Evolutionary conservation across 2,329 filamentous ascomycete genomes (phyloP).

Genomic region (Colletotrichum incanum): DNA sequence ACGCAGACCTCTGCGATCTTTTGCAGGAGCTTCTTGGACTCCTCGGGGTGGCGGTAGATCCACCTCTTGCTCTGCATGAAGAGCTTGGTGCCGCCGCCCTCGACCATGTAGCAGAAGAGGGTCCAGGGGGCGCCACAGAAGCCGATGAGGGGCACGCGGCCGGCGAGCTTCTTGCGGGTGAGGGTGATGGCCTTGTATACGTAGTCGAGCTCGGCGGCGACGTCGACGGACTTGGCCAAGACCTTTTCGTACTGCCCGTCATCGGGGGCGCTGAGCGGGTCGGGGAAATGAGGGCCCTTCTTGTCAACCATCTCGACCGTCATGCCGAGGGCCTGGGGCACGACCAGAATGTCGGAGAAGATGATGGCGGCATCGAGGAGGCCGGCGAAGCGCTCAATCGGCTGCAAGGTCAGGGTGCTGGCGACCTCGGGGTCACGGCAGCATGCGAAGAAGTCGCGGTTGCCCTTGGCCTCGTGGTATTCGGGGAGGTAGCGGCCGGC

Average conservation of each 20-base stretch:
- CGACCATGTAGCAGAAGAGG: conserved; percentile 98
- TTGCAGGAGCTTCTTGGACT: conserved; percentile 84
- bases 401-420: conserved; percentile 93
- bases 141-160: conserved; percentile 92
- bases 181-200: conserved; percentile 96
- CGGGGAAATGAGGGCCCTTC: conserved; percentile 94
- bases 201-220: conserved; percentile 88
- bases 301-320: conserved; percentile 98
- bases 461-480: conserved; percentile 95
- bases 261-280: conserved; percentile 83
- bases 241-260: conserved; percentile 88
- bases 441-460: conserved; percentile 96
- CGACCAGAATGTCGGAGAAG: conserved; percentile 98
- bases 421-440: conserved; percentile 94
- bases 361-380: conserved; percentile 98
- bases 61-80: conserved; percentile 96
- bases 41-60: conserved; percentile 91
- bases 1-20: conserved; percentile 97
- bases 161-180: conserved; percentile 88
- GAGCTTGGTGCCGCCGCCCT: conserved; percentile 95
- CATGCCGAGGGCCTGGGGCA: conserved; percentile 99
- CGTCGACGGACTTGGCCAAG: conserved; percentile 84
- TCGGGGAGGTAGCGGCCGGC: conserved; percentile 97
- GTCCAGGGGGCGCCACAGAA: conserved; percentile 99
- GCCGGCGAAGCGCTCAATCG: conserved; percentile 90